phyloP scores from a whole-genome alignment of 192 early-diverging fungal genomes.

The Linnemannia elongata region DNA sequence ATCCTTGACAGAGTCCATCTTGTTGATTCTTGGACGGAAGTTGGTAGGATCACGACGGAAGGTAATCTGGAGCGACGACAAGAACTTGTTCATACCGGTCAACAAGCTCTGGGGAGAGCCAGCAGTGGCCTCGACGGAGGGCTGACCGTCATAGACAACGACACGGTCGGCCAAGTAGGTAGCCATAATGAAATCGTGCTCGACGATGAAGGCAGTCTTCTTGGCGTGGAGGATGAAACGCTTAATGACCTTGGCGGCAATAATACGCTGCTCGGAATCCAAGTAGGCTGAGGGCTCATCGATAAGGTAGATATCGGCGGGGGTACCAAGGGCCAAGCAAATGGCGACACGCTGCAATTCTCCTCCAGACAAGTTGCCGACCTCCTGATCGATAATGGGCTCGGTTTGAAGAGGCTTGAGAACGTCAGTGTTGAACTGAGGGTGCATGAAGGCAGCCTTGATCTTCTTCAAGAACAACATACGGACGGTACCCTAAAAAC shows the following conservation, averaged over 20 bases:
- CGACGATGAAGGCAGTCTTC: slow-evolving; percentile 98
- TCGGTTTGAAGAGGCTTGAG: slow-evolving; percentile 95
- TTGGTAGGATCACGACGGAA: slow-evolving; percentile 98
- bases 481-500: slow-evolving; percentile 84
- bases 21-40: slow-evolving; percentile 98
- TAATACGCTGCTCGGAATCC: slow-evolving; percentile 99
- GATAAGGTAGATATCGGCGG: slow-evolving; percentile 97
- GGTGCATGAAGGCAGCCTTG: slow-evolving; percentile 84
- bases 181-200: slow-evolving; percentile 99
- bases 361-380: slow-evolving; percentile 92
- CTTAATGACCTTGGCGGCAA: slow-evolving; percentile 99
- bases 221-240: slow-evolving; percentile 95
- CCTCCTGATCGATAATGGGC: slow-evolving; percentile 92
- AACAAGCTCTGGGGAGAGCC: slow-evolving; percentile 89
- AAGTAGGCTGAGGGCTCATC: slow-evolving; percentile 98
- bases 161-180: slow-evolving; percentile 98
- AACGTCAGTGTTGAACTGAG: slow-evolving; percentile 98
- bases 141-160: slow-evolving; percentile 93
- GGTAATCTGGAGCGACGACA: slow-evolving; percentile 91
- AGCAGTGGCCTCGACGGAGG: slow-evolving; percentile 88
- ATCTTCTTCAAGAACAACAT: slow-evolving; percentile 93
- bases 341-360: slow-evolving; percentile 99
- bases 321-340: slow-evolving; percentile 87
- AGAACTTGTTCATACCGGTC: slow-evolving; percentile 97
- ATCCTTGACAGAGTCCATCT: slow-evolving; percentile 93